Conservation (phyloP, 2,329 filamentous ascomycete species). For the Ophiostoma perfectum region DNA sequence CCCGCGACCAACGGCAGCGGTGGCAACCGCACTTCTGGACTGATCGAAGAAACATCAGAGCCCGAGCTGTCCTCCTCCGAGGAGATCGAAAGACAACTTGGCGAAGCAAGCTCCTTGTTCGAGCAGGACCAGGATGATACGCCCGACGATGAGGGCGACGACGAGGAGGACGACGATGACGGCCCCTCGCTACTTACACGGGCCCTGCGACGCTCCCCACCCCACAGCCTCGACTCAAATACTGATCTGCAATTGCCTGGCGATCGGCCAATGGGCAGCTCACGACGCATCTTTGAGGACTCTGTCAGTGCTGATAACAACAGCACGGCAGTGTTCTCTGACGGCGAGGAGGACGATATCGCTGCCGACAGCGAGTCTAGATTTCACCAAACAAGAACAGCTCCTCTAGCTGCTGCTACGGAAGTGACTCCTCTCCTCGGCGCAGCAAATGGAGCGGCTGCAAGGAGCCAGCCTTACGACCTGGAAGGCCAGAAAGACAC, state of each 20-base stretch:
- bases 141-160: constrained; percentile 1
- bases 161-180: neutral
- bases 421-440: constrained; percentile 43
- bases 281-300: constrained; percentile 10
- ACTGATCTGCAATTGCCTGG: constrained; percentile 29
- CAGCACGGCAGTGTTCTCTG: constrained; percentile 20
- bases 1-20: constrained; percentile 14
- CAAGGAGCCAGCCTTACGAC: constrained; percentile 33
- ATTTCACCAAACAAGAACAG: neutral
- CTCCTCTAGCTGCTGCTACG: neutral
- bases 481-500: constrained; percentile 47
- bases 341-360: constrained; percentile 18
- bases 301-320: neutral
- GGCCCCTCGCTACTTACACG: constrained; percentile 25
- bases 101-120: neutral
- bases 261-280: constrained; percentile 1
- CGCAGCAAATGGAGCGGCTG: constrained; percentile 29
- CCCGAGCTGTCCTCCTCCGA: constrained; percentile 13
- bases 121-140: neutral
- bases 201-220: constrained; percentile 24
- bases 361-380: neutral
- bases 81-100: constrained; percentile 5
- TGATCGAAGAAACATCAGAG: constrained; percentile 51
- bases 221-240: constrained; percentile 45
- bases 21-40: constrained; percentile 35